These are phyloP conservation scores for Hansenula sp. DNA, from an alignment of 1,139 yeast species.

Conservation along the genomic window DNA sequence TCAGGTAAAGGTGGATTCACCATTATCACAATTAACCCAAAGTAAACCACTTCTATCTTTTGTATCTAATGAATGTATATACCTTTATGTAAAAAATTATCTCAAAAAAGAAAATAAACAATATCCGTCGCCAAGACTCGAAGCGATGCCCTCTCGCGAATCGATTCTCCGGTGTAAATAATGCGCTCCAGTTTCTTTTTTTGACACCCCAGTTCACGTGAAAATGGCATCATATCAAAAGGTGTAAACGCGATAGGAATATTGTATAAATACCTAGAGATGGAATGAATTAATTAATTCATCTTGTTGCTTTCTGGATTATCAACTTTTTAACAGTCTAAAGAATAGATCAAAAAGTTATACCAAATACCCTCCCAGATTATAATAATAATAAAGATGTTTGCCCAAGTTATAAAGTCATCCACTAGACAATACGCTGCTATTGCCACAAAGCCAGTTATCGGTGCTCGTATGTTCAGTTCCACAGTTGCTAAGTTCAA, in stretches of 20 bases:
- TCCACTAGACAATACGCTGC: slow-evolving; percentile 3
- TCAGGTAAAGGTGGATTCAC: background rate
- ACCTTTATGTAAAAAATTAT: too few relatives aligned
- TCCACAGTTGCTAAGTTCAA: slow-evolving; percentile 7
- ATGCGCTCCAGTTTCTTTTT: background rate
- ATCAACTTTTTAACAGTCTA: too few relatives aligned
- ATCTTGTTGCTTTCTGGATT: too few relatives aligned
- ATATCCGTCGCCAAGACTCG: too few relatives aligned
- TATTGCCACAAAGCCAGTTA: background rate
- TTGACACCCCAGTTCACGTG: slow-evolving; percentile 1
- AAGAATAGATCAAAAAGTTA: too few relatives aligned
- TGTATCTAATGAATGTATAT: too few relatives aligned
- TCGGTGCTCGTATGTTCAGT: slow-evolving; percentile 1
- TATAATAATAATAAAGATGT: slow-evolving; percentile 6
- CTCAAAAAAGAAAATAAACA: too few relatives aligned
- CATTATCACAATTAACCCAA: background rate
- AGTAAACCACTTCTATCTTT: too few relatives aligned
- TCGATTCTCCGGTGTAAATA: background rate
- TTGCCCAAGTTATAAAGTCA: slow-evolving; percentile 13
- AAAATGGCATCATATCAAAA: background rate
- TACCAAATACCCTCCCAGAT: background rate
- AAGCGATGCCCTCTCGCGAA: background rate
- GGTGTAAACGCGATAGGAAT: background rate
- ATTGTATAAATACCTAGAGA: background rate
- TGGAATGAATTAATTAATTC: too few relatives aligned